These are phyloP conservation scores for Fraxinus paxiana DNA, from an alignment of 305 asterid genomes.

Conservation along the genomic window DNA sequence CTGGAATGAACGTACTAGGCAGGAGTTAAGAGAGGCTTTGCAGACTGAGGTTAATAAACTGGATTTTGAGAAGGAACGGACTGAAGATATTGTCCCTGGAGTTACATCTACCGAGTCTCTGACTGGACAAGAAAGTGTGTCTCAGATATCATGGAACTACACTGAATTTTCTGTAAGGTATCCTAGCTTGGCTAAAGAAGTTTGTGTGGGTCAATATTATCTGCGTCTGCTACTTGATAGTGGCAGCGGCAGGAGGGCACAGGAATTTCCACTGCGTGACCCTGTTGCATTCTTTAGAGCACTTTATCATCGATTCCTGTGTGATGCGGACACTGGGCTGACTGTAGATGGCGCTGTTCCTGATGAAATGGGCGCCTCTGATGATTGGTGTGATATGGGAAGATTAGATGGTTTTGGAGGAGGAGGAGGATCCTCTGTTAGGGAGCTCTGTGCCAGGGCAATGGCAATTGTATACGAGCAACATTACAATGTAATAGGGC, in stretches of 20 bases:
- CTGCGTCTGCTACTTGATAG: conserved; percentile 94
- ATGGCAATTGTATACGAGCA: conserved; percentile 99
- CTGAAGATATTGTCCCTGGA: conserved; percentile 92
- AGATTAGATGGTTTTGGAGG: conserved; percentile 99
- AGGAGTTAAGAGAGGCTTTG: conserved; percentile 87
- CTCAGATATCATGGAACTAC: conserved; percentile 97
- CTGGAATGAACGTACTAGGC: conserved; percentile 98
- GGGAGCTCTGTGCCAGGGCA: conserved; percentile 99
- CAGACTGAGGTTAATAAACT: conserved; percentile 96
- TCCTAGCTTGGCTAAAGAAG: conserved; percentile 96
- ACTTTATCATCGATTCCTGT: conserved; percentile 88
- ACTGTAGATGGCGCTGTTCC: conserved; percentile 96
- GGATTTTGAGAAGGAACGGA: conserved; percentile 92
- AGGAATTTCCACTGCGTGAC: conserved; percentile 92
- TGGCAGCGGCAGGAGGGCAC: conserved; percentile 70
- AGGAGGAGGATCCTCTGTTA: conserved; percentile 94
- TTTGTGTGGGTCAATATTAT: conserved; percentile 98
- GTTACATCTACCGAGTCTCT: conserved; percentile 52
- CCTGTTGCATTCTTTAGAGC: conserved; percentile 97
- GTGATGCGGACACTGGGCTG: conserved; percentile 97
- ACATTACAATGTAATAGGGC: conserved; percentile 67
- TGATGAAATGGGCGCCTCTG: conserved; percentile 97
- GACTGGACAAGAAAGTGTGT: conserved; percentile 56
- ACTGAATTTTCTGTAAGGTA: conserved; percentile 86
- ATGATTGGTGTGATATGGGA: conserved; percentile 99